Evolutionary conservation across 306 rosid genomes (phyloP).

Genomic region (Trifolium fragiferum): DNA sequence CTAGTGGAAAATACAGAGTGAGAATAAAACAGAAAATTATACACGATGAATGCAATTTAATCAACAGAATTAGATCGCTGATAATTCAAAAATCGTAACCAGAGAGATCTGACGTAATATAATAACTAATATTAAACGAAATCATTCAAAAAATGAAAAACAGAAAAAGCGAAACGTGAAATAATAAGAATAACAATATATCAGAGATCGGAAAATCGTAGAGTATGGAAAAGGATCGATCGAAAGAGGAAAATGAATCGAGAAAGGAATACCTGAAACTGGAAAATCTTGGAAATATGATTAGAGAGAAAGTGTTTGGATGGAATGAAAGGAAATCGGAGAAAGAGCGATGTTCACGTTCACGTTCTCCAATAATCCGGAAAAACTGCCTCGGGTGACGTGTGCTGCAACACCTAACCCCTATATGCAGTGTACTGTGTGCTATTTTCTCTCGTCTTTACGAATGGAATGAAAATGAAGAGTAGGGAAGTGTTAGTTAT

Average conservation of each 20-base stretch:
- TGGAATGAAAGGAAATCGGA: slow-evolving; percentile 24
- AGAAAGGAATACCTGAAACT: slow-evolving; percentile 41
- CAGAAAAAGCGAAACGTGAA: not conserved
- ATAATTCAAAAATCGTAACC: slow-evolving; percentile 37
- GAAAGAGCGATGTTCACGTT: slow-evolving; percentile 47
- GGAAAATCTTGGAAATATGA: not conserved
- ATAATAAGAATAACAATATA: not conserved
- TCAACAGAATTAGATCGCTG: slow-evolving; percentile 4
- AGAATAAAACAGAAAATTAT: not conserved
- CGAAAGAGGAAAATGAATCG: not conserved
- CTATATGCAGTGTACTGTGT: not conserved
- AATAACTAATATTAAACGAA: not conserved
- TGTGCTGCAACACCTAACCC: slow-evolving; percentile 39
- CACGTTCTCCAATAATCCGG: slow-evolving; percentile 39
- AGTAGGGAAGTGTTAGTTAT: no score
- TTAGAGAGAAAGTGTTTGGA: not conserved
- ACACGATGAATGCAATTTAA: not conserved
- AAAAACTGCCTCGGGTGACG: slow-evolving; percentile 38
- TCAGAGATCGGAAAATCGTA: slow-evolving; percentile 18
- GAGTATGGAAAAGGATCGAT: not conserved
- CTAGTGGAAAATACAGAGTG: not conserved
- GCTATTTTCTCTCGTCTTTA: no score
- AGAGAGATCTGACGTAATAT: not conserved
- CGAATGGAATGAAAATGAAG: no score
- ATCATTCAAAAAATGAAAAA: not conserved